Base-by-base conservation (phyloP, 108 stramenopile genomes). In the Phaeodactylum tricornutum region DNA sequence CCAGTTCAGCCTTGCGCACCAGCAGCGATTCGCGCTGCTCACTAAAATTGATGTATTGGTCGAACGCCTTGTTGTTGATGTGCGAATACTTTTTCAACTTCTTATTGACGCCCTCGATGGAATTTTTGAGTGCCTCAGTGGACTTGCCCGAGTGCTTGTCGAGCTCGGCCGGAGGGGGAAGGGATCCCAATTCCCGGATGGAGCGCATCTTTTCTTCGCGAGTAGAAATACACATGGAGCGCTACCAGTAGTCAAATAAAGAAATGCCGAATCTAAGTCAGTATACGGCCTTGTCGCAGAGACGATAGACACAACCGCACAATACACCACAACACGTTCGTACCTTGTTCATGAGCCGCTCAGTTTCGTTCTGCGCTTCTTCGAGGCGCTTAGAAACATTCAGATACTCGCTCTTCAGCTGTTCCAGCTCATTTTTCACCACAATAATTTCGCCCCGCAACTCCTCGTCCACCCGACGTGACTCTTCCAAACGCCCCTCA, bases 31-130 rank as follows among this genome's bases (percentile, higher is more conserved):
- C 89, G 25, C 97, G 81, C 71, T 97, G 92, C 35, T 99, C 95
- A 30, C 70, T 78, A 65, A 99, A 99, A 66, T 86, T 96, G 20
- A 97, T 87, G 62, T 79, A 98, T 67, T 99, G 99, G 67, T 98
- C 97, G 42, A 94, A 93, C 0, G 99, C 99, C 72, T 99, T 99
- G 66, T 96, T 97, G 84, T 99, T 99, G 39, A 99, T 96, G 48
- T 97, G 94, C 27, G 84, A 82, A 67, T 90, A 98, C 61, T 95
- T 92, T 50, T 96, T 92, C 52, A 96, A 71, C 41, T 87, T 72
- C 55, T 89, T 87, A 64, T 96, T 92, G 58, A 81, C 82, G 16
- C 71, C 63, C 41, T 96, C 90, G 44, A 99, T 67, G 28, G 61
- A 53, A 29, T 67, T 69, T 75, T 95, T 92, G 26, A 99, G 60